phyloP scores from a whole-genome alignment of 805 yeast genomes.

The Teunomyces funiuensis region DNA sequence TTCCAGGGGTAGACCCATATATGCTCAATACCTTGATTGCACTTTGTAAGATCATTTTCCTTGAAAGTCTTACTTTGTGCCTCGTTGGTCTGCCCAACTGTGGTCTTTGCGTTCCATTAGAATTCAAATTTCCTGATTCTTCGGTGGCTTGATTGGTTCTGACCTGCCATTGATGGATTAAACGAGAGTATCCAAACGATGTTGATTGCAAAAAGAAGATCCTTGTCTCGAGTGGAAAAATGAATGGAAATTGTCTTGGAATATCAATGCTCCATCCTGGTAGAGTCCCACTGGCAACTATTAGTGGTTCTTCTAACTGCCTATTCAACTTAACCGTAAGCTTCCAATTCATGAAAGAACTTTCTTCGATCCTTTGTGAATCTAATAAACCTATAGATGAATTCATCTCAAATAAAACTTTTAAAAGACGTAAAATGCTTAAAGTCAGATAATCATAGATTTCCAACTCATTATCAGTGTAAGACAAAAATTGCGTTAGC shows the following conservation, averaged over 20 bases:
- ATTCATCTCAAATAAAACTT: slow-evolving; percentile 44
- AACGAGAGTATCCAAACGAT: slow-evolving; percentile 85
- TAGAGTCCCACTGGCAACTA: slow-evolving; percentile 81
- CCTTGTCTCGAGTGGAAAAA: slow-evolving; percentile 82
- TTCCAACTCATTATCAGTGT: slow-evolving; percentile 19
- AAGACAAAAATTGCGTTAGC: slow-evolving; percentile 5
- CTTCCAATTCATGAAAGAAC: slow-evolving; percentile 68
- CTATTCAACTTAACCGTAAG: slow-evolving; percentile 81
- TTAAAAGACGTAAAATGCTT: slow-evolving; percentile 49
- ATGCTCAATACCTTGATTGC: slow-evolving; percentile 75
- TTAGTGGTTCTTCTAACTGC: slow-evolving; percentile 85
- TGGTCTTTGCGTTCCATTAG: slow-evolving; percentile 17
- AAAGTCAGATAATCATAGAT: slow-evolving; percentile 30
- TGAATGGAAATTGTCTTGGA: slow-evolving; percentile 73
- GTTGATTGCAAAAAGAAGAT: slow-evolving; percentile 78
- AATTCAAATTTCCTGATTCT: slow-evolving; percentile 19
- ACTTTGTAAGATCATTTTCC: slow-evolving; percentile 68
- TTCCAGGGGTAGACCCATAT: slow-evolving; percentile 77
- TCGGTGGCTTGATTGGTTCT: slow-evolving; percentile 41
- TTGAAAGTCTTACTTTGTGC: slow-evolving; percentile 75
- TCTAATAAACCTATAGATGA: slow-evolving; percentile 18
- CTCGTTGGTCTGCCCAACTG: slow-evolving; percentile 75
- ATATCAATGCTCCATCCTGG: slow-evolving; percentile 82
- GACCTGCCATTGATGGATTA: slow-evolving; percentile 74
- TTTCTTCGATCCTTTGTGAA: slow-evolving; percentile 14